Evolutionary conservation across 495 filamentous ascomycete species (phyloP).

Genomic region (Schizothecium vesticola): DNA sequence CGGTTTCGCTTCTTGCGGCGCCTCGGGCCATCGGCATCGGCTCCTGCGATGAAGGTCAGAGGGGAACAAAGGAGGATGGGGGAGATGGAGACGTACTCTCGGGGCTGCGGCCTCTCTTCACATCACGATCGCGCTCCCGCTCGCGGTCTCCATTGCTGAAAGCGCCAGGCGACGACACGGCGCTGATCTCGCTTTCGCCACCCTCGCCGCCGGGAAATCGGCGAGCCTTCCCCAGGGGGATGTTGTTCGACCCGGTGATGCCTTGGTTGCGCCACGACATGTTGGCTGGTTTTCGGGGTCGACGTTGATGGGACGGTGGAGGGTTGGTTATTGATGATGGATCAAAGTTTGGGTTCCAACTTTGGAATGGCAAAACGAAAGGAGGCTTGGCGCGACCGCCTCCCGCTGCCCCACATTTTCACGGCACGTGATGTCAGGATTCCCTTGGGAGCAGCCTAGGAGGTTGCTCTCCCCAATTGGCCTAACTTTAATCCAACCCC

Average conservation of each 20-base stretch:
- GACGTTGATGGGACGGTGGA: background rate
- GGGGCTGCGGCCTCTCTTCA: slow-evolving; percentile 52
- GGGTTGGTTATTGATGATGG: background rate
- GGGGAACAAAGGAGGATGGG: background rate
- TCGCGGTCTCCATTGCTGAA: slow-evolving; percentile 24
- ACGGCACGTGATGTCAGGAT: background rate
- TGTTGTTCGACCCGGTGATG: slow-evolving; percentile 97
- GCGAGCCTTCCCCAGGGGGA: slow-evolving; percentile 82
- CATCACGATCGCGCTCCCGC: slow-evolving; percentile 50
- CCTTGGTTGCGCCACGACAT: slow-evolving; percentile 95
- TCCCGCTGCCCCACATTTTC: background rate
- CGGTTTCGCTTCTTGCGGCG: slow-evolving; percentile 95
- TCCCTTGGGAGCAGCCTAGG: background rate
- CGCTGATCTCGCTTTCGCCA: slow-evolving; percentile 44
- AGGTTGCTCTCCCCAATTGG: too few relatives aligned
- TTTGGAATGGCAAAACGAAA: background rate
- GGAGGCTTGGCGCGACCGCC: background rate
- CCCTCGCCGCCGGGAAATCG: slow-evolving; percentile 64
- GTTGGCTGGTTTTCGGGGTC: slow-evolving; percentile 18
- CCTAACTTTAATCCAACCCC: background rate
- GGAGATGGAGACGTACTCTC: slow-evolving; percentile 32
- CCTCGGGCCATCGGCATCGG: slow-evolving; percentile 54
- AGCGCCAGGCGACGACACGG: slow-evolving; percentile 16
- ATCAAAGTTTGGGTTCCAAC: background rate
- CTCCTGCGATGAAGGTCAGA: slow-evolving; percentile 19